phyloP scores from a whole-genome alignment of 208 protist species.

The Herpetomonas samuelpessoai region DNA sequence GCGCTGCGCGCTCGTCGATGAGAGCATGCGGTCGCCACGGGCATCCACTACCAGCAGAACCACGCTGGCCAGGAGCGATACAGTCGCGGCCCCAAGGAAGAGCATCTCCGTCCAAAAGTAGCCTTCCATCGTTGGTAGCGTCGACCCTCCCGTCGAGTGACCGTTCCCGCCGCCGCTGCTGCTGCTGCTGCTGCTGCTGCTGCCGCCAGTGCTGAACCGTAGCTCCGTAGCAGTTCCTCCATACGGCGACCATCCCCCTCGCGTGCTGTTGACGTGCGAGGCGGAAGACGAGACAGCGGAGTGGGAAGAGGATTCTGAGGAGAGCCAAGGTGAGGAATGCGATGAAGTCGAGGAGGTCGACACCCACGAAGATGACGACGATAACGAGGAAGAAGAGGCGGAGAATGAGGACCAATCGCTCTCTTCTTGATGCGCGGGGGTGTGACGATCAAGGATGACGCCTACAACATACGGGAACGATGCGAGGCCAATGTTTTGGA shows the following conservation, averaged over 20 bases:
- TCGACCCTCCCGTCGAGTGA: background rate
- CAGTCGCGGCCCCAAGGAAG: constrained; percentile 36
- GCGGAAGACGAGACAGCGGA: no score
- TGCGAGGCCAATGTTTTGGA: constrained; percentile 88
- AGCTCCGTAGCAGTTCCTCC: no score
- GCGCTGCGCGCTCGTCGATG: constrained; percentile 29
- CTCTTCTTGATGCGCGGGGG: background rate
- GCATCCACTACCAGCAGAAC: constrained; percentile 49
- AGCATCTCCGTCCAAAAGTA: constrained; percentile 62
- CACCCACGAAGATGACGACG: no score
- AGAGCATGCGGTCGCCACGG: constrained; percentile 47
- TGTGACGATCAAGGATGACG: constrained; percentile 58
- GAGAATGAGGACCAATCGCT: background rate
- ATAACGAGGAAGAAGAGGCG: background rate
- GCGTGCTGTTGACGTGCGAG: no score
- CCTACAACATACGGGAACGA: constrained; percentile 69
- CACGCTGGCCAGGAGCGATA: constrained; percentile 45
- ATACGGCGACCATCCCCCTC: no score
- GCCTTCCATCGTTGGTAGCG: constrained; percentile 49
- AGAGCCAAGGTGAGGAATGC: no score
- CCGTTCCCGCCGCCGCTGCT: constrained; percentile 7
- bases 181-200: background rate
- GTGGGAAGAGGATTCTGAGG: background rate
- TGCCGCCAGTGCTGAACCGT: background rate
- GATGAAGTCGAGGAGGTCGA: no score